Evolutionary conservation across 164 flowering plant genomes (phyloP).

Genomic region (Houttuynia cordata): DNA sequence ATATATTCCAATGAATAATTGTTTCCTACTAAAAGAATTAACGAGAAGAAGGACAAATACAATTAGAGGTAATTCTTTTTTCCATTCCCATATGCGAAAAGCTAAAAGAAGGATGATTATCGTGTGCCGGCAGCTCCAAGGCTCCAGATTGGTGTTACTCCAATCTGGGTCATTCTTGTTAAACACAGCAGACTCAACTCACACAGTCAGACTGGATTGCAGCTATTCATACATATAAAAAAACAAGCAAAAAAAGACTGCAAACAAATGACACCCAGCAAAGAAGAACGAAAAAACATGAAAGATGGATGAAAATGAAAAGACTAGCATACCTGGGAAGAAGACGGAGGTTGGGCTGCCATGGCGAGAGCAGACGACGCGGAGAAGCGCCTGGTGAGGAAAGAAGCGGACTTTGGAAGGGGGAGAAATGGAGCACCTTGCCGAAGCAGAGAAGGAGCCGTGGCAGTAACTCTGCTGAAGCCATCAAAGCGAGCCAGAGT

Average conservation of each 20-base stretch:
- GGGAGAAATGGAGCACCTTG: background rate
- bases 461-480: background rate
- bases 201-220: background rate
- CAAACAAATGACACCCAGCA: background rate
- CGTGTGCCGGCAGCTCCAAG: background rate
- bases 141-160: too few species aligned
- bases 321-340: conserved; percentile 19
- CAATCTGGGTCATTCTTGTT: background rate
- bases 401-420: background rate
- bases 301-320: background rate
- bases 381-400: background rate
- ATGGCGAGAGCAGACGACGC: conserved; percentile 14
- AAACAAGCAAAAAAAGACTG: background rate
- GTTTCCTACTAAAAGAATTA: too few species aligned
- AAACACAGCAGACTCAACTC: too few species aligned
- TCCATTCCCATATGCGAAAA: too few species aligned
- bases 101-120: too few species aligned
- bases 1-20: too few species aligned
- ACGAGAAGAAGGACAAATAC: too few species aligned
- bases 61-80: too few species aligned
- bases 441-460: background rate
- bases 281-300: too few species aligned
- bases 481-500: background rate
- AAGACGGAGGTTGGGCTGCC: conserved; percentile 25
- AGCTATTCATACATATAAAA: background rate